Evolutionary conservation across 2,329 filamentous ascomycete genomes (phyloP).

Genomic region (Rhynchosporium secalis): DNA sequence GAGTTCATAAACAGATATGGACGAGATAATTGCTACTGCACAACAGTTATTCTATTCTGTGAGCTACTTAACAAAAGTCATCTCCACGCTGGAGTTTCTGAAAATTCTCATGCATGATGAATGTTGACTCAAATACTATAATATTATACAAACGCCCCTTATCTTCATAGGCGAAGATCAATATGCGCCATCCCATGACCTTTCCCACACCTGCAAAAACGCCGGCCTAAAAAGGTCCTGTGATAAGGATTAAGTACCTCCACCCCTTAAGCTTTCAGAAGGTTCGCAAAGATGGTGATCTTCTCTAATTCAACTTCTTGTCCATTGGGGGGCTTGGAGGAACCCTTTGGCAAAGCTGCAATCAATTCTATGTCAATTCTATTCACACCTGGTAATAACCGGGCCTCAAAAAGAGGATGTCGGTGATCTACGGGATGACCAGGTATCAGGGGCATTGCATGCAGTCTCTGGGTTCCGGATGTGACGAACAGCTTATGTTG

Average conservation of each 20-base stretch:
- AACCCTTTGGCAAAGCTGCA: conserved; percentile 63
- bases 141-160: conserved; percentile 18
- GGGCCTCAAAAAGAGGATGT: conserved; percentile 73
- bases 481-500: conserved; percentile 77
- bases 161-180: not conserved
- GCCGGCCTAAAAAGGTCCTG: conserved; percentile 9
- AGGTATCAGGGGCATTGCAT: conserved; percentile 48
- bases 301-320: conserved; percentile 75
- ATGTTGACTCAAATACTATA: conserved; percentile 6
- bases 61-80: not conserved
- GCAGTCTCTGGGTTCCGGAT: conserved; percentile 63
- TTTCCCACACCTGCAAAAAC: conserved; percentile 15
- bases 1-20: not conserved
- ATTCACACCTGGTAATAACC: conserved; percentile 71
- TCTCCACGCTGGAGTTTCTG: not conserved
- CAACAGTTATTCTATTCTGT: not conserved
- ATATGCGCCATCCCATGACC: conserved; percentile 19
- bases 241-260: not conserved
- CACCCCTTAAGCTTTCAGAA: conserved; percentile 48
- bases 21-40: not conserved
- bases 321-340: conserved; percentile 54
- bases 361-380: conserved; percentile 77
- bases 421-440: conserved; percentile 55
- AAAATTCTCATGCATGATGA: not conserved
- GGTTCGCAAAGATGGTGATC: conserved; percentile 72